These are phyloP conservation scores for Verbena officinalis DNA, from an alignment of 257 asterid species.

Conservation along the genomic window DNA sequence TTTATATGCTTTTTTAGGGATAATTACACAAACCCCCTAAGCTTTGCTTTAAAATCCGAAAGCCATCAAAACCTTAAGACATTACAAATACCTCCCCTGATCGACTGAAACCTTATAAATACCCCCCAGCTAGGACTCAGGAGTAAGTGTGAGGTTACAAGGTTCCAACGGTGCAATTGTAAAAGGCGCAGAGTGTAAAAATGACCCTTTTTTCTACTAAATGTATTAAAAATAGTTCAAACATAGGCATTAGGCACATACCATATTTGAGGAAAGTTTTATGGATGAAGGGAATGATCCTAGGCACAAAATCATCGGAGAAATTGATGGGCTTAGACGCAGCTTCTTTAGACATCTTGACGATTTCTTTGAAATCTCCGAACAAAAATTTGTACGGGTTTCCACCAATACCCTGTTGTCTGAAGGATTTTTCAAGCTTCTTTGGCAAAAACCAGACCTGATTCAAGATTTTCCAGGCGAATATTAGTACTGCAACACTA, in stretches of 20 bases:
- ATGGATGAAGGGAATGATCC: slow-evolving; percentile 39
- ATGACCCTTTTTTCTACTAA: too few species aligned
- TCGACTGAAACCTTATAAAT: too few species aligned
- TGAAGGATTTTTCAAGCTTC: slow-evolving; percentile 42
- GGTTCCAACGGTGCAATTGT: too few species aligned
- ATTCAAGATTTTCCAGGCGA: slow-evolving; percentile 40
- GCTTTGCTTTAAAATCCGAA: too few species aligned
- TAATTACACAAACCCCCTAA: too few species aligned
- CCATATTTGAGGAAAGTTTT: slow-evolving; percentile 28
- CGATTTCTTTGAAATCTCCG: slow-evolving; percentile 50
- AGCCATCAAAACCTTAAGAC: too few species aligned
- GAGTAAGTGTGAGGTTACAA: too few species aligned
- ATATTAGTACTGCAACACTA: slow-evolving; percentile 11
- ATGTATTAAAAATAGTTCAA: too few species aligned
- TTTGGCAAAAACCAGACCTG: slow-evolving; percentile 48
- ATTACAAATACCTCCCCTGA: too few species aligned
- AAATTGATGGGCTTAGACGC: slow-evolving; percentile 44
- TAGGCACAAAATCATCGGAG: slow-evolving; percentile 38
- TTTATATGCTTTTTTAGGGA: too few species aligned
- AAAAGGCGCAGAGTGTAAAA: too few species aligned
- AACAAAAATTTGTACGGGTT: slow-evolving; percentile 40
- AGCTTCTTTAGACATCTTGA: slow-evolving; percentile 34
- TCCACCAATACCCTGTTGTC: slow-evolving; percentile 47
- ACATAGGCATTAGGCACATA: neutral
- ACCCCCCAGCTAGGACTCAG: too few species aligned